Percentiles rank a stretch among this genome's conserved stretches.
phyloP scores from a whole-genome alignment of 176 grass and related monocot genomes.

The Cenchrus fungigraminus region DNA sequence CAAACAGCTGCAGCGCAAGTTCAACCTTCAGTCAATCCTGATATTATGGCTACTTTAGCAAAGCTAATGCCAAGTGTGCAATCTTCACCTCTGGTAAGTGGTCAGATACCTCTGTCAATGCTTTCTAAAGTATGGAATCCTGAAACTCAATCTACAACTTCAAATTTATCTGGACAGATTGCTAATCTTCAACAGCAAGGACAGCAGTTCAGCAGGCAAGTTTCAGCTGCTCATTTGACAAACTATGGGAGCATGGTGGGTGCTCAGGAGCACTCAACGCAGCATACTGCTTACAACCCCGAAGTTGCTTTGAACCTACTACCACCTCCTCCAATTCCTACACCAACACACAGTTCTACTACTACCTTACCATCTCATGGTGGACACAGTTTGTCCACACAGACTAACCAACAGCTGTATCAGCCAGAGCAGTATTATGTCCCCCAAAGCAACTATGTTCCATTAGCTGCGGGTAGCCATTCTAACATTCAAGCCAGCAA shows the following conservation, averaged over 20 bases:
- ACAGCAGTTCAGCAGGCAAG: conserved; percentile 56
- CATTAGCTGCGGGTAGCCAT: conserved; percentile 28
- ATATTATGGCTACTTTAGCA: conserved; percentile 79
- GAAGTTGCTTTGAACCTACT: conserved; percentile 55
- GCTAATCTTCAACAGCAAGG: conserved; percentile 48
- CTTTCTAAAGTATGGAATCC: conserved; percentile 43
- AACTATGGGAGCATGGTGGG: conserved; percentile 39
- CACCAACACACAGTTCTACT: conserved; percentile 35
- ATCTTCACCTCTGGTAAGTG: conserved; percentile 41
- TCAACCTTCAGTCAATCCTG: conserved; percentile 69
- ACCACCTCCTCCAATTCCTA: conserved; percentile 41
- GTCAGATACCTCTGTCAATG: conserved; percentile 47
- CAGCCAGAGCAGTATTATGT: conserved; percentile 53
- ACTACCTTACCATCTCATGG: conserved; percentile 36
- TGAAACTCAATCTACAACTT: conserved; percentile 42
- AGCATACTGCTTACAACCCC: conserved; percentile 50
- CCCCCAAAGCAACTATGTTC: conserved; percentile 50
- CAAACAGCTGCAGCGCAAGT: conserved; percentile 49
- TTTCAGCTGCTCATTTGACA: conserved; percentile 44
- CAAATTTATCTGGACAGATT: conserved; percentile 39
- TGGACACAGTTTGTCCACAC: conserved; percentile 44
- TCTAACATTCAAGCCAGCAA: conserved; percentile 46
- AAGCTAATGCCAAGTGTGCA: conserved; percentile 69
- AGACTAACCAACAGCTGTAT: conserved; percentile 65
- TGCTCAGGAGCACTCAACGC: conserved; percentile 46